phyloP scores from a whole-genome alignment of 441 rosid species.

The Gossypium davidsonii region DNA sequence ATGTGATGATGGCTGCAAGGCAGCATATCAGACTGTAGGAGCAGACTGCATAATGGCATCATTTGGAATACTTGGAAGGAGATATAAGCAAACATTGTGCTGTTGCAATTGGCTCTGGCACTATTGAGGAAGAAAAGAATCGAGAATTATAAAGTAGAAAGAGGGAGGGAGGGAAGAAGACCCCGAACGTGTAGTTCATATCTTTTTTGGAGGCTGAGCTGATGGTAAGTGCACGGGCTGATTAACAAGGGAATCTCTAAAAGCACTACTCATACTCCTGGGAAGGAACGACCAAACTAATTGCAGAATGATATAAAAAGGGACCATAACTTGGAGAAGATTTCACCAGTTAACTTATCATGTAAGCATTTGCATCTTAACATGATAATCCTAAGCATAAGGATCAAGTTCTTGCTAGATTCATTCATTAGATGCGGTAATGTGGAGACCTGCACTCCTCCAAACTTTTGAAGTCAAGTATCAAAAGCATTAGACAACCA shows the following conservation, averaged over 20 bases:
- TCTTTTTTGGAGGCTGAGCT: background rate
- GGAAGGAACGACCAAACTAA: background rate
- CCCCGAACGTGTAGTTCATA: background rate
- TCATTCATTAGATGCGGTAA: background rate
- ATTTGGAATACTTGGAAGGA: background rate
- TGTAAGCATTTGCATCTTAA: background rate
- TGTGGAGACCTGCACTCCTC: background rate
- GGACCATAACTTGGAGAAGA: background rate
- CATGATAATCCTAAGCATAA: background rate
- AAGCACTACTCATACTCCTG: background rate
- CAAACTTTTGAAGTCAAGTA: background rate
- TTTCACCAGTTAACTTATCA: background rate
- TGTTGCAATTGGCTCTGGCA: background rate
- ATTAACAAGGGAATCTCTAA: background rate
- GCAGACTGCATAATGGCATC: background rate
- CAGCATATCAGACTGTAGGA: background rate
- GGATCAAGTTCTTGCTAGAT: background rate
- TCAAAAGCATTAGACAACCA: background rate
- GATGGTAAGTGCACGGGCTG: background rate
- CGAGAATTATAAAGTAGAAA: background rate
- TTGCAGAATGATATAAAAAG: background rate
- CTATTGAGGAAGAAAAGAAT: background rate
- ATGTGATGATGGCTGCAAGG: background rate
- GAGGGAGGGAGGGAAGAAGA: background rate
- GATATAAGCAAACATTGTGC: background rate